Evolutionary conservation across 1,284 basidiomycete genomes (phyloP).

Genomic region (Apiotrichum sp.): DNA sequence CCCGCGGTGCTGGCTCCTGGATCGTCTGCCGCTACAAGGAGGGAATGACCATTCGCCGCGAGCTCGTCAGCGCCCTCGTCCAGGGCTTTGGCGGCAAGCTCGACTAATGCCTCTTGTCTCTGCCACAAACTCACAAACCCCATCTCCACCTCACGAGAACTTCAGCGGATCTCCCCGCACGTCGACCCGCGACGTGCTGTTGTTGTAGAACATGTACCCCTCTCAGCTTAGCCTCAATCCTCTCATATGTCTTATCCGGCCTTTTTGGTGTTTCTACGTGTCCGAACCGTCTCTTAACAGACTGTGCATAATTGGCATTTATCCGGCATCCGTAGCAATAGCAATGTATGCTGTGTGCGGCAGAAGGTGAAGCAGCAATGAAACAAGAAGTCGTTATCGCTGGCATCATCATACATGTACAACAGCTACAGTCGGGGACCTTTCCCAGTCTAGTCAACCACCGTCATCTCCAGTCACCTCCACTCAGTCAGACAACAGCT

Average conservation of each 20-base stretch:
- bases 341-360: too few species aligned
- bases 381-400: too few species aligned
- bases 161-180: not conserved
- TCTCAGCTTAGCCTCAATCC: too few species aligned
- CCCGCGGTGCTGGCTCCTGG: conserved; percentile 31
- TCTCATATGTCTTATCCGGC: too few species aligned
- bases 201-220: conserved; percentile 5
- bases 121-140: not conserved
- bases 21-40: conserved; percentile 42
- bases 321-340: too few species aligned
- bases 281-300: too few species aligned
- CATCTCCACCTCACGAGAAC: not conserved
- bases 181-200: not conserved
- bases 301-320: too few species aligned
- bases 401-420: too few species aligned
- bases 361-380: too few species aligned
- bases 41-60: conserved; percentile 41
- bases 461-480: too few species aligned
- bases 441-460: not conserved
- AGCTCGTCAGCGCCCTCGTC: conserved; percentile 38
- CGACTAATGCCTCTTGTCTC: conserved; percentile 15
- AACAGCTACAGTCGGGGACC: too few species aligned
- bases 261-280: too few species aligned
- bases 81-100: conserved; percentile 42
- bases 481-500: not conserved